Evolutionary conservation across 129 eudicot genomes (phyloP), one percentile per base, ranked within the genome.

Genomic region (Flaveria ramosissima): DNA sequence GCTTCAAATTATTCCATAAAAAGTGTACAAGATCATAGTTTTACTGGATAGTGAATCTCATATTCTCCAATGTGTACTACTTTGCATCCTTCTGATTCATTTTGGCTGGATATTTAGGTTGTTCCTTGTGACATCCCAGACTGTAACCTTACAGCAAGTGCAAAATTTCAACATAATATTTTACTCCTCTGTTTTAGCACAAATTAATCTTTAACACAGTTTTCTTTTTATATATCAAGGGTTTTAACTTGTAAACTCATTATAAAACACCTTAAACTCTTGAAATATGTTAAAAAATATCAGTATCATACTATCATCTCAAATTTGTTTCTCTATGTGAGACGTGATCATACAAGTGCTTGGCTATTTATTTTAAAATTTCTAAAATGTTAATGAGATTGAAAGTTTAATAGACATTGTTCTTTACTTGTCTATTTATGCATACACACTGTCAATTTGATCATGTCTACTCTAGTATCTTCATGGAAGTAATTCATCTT

Each of bases 191-290:
- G 55, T 14, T 70, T 24, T 15, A 45, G 23, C 59, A 70, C 36
- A 52, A 52, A 16, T 11, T 52, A 23, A 52, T 16, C 9, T 52
- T 17, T 4, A n/a, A 52, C 59, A 52, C 59, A 52, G 0, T 69
- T 46, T 70, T 70, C 8, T 11, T 70, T 4, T 1, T 11, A 70
- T 24, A 27, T 3, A 26, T 48, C 46, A 27, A 71, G 47, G 27
- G 64, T n/a, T 13, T 15, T 70, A 48, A 24, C 46, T 48, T 24
- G 36, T 69, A 69, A 45, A 13, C 20, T 46, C 42, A 4, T 47
- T 23, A 19, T 68, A 43, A 68, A 17, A 68, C 72, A 45, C 71
- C 16, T 43, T 17, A 68, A 17, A 68, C 72, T 43, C 51, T 41
- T 66, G 45, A 17, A 66, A 17, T 36, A 43, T 45, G 21, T 68